These are phyloP conservation scores for Myxozyma geophila DNA, from an alignment of 805 yeast species.

Conservation along the genomic window DNA sequence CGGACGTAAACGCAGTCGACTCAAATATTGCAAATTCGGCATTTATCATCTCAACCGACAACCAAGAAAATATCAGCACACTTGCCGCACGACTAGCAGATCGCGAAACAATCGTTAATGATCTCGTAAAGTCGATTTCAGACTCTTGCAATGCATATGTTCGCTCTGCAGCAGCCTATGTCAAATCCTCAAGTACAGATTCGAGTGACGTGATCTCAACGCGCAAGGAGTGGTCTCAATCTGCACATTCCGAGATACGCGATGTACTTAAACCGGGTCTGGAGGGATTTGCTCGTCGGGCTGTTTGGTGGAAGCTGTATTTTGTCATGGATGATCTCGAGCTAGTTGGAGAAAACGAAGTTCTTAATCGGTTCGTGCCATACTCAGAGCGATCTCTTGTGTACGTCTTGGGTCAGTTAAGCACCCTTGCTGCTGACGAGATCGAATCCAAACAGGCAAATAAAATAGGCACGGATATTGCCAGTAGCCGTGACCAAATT, in stretches of 20 bases:
- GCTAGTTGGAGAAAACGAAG: slow-evolving; percentile 30
- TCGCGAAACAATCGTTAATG: slow-evolving; percentile 12
- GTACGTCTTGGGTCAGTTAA: slow-evolving; percentile 44
- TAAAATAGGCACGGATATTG: slow-evolving; percentile 13
- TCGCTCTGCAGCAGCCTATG: slow-evolving; percentile 21
- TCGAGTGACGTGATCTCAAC: slow-evolving; percentile 7
- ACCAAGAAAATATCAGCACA: neutral
- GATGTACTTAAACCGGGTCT: slow-evolving; percentile 41
- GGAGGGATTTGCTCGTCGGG: slow-evolving; percentile 25
- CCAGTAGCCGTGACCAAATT: slow-evolving; percentile 11
- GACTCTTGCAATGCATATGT: slow-evolving; percentile 42
- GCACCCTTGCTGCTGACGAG: slow-evolving; percentile 9
- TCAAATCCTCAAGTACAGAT: slow-evolving; percentile 3
- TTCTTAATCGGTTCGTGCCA: slow-evolving; percentile 41
- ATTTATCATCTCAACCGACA: slow-evolving; percentile 18
- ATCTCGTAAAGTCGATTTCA: slow-evolving; percentile 38
- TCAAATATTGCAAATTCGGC: slow-evolving; percentile 6
- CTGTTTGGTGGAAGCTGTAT: slow-evolving; percentile 48
- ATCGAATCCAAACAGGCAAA: neutral
- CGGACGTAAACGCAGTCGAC: neutral
- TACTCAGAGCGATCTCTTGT: slow-evolving; percentile 40
- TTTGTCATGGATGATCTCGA: slow-evolving; percentile 46
- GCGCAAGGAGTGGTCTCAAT: slow-evolving; percentile 43
- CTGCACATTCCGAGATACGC: slow-evolving; percentile 49
- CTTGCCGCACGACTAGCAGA: slow-evolving; percentile 16